These are phyloP conservation scores for Boletus speciosus DNA, from an alignment of 768 basidiomycete genomes.

Conservation along the genomic window DNA sequence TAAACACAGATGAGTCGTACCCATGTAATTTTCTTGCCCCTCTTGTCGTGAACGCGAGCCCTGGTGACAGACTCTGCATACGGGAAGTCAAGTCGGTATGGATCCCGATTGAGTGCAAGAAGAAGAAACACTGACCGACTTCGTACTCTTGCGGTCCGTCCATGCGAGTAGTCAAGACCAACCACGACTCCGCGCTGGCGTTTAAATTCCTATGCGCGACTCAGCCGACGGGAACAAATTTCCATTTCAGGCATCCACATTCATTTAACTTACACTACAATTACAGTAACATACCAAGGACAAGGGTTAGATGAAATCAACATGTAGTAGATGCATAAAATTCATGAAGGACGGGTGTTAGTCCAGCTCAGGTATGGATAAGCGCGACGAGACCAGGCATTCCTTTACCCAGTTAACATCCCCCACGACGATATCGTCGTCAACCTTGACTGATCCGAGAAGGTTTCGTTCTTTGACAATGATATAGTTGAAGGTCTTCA, in stretches of 20 bases:
- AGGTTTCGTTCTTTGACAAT: slow-evolving; percentile 48
- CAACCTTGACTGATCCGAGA: slow-evolving; percentile 27
- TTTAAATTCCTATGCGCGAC: not conserved
- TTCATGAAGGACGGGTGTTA: not conserved
- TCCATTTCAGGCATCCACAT: slow-evolving; percentile 11
- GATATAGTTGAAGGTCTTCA: slow-evolving; percentile 53
- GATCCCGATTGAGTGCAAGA: not conserved
- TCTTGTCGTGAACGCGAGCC: slow-evolving; percentile 49
- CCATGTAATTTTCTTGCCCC: slow-evolving; percentile 48
- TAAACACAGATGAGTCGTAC: slow-evolving; percentile 32
- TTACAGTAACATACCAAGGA: not conserved
- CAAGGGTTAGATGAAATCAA: slow-evolving; percentile 4
- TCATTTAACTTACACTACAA: slow-evolving; percentile 8
- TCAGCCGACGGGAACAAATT: slow-evolving; percentile 13
- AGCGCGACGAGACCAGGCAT: slow-evolving; percentile 62
- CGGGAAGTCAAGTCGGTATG: not conserved
- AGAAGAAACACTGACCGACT: slow-evolving; percentile 50
- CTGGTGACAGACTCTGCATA: slow-evolving; percentile 48
- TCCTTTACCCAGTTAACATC: slow-evolving; percentile 75
- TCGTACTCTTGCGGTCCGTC: slow-evolving; percentile 53
- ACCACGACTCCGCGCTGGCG: not conserved
- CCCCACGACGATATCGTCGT: slow-evolving; percentile 38
- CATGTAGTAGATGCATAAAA: not conserved
- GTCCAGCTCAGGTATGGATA: slow-evolving; percentile 33
- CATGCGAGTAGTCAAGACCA: slow-evolving; percentile 24